Evolutionary conservation across 768 basidiomycete species (phyloP), one percentile per base, ranked within the genome.

Genomic region (Lepiota brunneoincarnata): DNA sequence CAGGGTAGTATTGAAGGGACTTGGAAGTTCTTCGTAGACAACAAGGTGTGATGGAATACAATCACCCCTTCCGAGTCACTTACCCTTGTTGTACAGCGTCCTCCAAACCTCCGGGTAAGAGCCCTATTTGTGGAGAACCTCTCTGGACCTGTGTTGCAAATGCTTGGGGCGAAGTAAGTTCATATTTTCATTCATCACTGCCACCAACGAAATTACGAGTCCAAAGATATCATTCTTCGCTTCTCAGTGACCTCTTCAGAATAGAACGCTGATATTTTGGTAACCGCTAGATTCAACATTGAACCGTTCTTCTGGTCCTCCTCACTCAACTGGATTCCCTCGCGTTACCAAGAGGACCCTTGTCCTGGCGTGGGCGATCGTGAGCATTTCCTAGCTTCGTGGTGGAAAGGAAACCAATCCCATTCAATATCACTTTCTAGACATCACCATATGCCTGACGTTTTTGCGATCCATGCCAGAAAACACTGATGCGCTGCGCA

Each of bases 241-340:
- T 87, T 59, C 76, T 26, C 37, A 18, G 21, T 15, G n/a, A 14
- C 42, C 21, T 40, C 21, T 50, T 40, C 18, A 15, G 24, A 49
- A 24, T 34, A 31, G 4, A 36, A 42, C 23, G 21, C 26, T 42
- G 15, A 39, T 35, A 24, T 10, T 44, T n/a, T n/a, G 23, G 10
- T 6, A 40, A 23, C 34, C 3, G 28, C 15, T 24, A 79, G 83
- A 61, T 82, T 78, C 59, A 72, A 75, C 36, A 76, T 86, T 42
- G 84, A 86, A 58, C 84, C 84, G 0, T 86, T 85, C 63, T 86
- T 83, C 66, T 86, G 80, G 59, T 83, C 83, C 0, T 84, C 84
- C 0, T 81, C 82, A 12, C 58, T 83, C 2, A 84, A 81, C 55
- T 84, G 83, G 83, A 87, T 86, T 57, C 85, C 85, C 2, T 81